Percentiles rank a stretch among this genome's conserved stretches.
Evolutionary conservation across 139 green algal species (phyloP).

Genomic region (Coccomyxa sp.): DNA sequence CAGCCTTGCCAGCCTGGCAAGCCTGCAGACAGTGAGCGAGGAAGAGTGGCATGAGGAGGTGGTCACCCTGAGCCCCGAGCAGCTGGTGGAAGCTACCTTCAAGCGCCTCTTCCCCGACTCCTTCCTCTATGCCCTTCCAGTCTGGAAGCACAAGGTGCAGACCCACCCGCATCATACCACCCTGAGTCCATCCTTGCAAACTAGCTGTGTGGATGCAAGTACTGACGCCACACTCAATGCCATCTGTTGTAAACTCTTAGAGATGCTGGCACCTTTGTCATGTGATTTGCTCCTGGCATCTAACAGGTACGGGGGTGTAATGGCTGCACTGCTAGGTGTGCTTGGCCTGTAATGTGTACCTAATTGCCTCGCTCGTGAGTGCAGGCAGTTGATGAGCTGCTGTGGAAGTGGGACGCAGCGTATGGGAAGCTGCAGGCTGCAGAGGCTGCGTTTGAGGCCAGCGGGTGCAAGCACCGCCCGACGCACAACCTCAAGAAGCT

Average conservation of each 20-base stretch:
- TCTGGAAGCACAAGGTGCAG: conserved; percentile 34
- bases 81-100: conserved; percentile 26
- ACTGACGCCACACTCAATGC: too few species aligned
- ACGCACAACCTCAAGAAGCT: neutral
- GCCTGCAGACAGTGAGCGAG: neutral
- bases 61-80: neutral
- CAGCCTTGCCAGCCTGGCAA: too few species aligned
- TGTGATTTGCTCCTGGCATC: too few species aligned
- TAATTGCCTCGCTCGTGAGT: too few species aligned
- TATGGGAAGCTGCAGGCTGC: conserved; percentile 11
- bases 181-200: neutral
- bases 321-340: too few species aligned
- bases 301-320: too few species aligned
- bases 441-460: conserved; percentile 12
- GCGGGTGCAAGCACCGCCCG: conserved; percentile 1
- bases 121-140: conserved; percentile 46
- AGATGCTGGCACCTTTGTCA: too few species aligned
- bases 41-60: neutral
- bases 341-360: too few species aligned
- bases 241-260: too few species aligned
- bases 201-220: too few species aligned
- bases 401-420: conserved; percentile 29
- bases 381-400: conserved; percentile 50
- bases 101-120: conserved; percentile 46
- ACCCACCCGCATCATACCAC: neutral